Base-by-base conservation (phyloP, 2,329 filamentous ascomycete genomes). In the Sclerotinia borealis region DNA sequence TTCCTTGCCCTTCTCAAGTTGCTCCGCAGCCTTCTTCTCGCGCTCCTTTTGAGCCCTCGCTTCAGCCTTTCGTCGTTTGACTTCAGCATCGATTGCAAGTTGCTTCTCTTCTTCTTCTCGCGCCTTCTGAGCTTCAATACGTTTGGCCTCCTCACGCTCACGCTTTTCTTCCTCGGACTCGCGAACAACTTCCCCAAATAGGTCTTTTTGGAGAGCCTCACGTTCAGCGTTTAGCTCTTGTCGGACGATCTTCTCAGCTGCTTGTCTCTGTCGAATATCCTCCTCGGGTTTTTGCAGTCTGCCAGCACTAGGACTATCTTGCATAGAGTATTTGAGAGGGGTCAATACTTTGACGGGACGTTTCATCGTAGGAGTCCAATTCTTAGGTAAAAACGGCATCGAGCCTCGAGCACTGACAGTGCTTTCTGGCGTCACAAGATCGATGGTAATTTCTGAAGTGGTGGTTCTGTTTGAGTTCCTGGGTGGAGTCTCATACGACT, bases 151-250 rank as follows among this genome's bases (percentile, higher is more conserved):
- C 8, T 50, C 52, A 7, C 25, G 43, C 8, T 55, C 22, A 4
- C 47, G 50, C 8, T 59, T 67, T 25, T 59, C 55, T 58, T 66
- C 62, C 25, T 52, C 54, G 1, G 49, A 59, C 31, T 70, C 67
- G 17, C 36, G 41, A n/a, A 68, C n/a, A 11, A 65, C 49, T 56
- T 68, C 66, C 2, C 69, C 70, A n/a, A 70, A 71, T 2, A 70
- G 27, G 3, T 64, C 65, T 5, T 60, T 13, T 13, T 71, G 66
- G 5, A 64, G 36, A 10, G 51, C 59, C 13, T 54, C 54, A 2
- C 63, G 43, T 50, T 60, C 54, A 5, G 36, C 65, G 8, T 66
- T 43, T 2, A 62, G 13, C 43, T 68, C 66, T 58, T 65, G 64
- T 15, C 59, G 17, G 6, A 70, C 49, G 11, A 72, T 70, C 1